Evolutionary conservation across 2,329 filamentous ascomycete species (phyloP).

Genomic region (Hymenotorrendiella dingleyae): DNA sequence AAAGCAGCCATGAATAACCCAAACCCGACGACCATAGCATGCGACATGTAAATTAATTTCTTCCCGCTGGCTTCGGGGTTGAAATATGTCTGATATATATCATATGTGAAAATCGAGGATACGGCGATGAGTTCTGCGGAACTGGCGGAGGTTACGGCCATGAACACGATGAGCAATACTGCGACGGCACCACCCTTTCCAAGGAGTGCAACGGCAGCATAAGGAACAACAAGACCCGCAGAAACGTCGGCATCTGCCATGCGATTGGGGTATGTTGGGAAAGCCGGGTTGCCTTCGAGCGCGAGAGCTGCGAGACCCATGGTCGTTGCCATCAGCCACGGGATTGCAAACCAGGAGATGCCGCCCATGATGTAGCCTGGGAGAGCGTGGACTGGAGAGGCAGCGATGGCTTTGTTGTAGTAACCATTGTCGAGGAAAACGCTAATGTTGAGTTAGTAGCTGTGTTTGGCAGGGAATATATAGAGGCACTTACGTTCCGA

Average conservation of each 20-base stretch:
- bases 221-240: slow-evolving; percentile 78
- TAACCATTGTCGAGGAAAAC: slow-evolving; percentile 86
- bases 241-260: slow-evolving; percentile 70
- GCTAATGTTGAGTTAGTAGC: slow-evolving; percentile 38
- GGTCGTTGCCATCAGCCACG: slow-evolving; percentile 82
- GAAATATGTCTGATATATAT: slow-evolving; percentile 83
- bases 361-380: slow-evolving; percentile 81
- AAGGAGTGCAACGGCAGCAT: slow-evolving; percentile 76
- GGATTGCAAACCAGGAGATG: slow-evolving; percentile 86
- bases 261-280: slow-evolving; percentile 67
- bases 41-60: slow-evolving; percentile 73
- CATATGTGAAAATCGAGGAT: slow-evolving; percentile 82
- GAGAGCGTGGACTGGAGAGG: slow-evolving; percentile 76
- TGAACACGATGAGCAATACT: slow-evolving; percentile 77
- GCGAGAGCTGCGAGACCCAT: slow-evolving; percentile 80
- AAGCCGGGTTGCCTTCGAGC: slow-evolving; percentile 65
- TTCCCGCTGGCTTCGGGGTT: slow-evolving; percentile 70
- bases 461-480: neutral
- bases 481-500: slow-evolving; percentile 41
- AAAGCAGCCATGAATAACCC: slow-evolving; percentile 73
- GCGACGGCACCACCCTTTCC: slow-evolving; percentile 75
- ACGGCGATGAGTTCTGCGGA: slow-evolving; percentile 83
- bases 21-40: slow-evolving; percentile 67
- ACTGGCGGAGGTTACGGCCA: slow-evolving; percentile 82
- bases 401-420: slow-evolving; percentile 91